A percentile compares a stretch with the other conserved stretches of the same genome.
Evolutionary conservation across 1,284 basidiomycete species (phyloP).

Genomic region (Tranzscheliella williamsii): DNA sequence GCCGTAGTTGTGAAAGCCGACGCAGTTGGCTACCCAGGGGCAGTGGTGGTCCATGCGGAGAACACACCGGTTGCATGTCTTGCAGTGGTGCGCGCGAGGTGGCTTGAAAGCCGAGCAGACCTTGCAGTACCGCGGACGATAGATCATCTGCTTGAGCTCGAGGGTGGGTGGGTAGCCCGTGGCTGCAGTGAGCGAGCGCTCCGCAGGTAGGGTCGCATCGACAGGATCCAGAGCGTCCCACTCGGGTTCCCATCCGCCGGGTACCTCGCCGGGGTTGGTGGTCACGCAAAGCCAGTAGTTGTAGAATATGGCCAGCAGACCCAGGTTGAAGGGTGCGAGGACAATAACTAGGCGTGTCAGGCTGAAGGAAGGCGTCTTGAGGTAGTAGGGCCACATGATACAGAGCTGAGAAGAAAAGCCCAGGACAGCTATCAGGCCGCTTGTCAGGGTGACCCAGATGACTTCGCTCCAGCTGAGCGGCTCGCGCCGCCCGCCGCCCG

Average conservation of each 20-base stretch:
- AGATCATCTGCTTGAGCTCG: constrained; percentile 29
- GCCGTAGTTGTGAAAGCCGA: constrained; percentile 61
- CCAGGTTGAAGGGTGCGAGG: constrained; percentile 84
- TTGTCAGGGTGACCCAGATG: constrained; percentile 21
- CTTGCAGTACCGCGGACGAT: constrained; percentile 48
- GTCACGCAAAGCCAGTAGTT: constrained; percentile 52
- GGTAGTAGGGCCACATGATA: constrained; percentile 53
- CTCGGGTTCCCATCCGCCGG: constrained; percentile 44
- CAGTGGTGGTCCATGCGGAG: constrained; percentile 65
- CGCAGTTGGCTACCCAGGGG: constrained; percentile 65
- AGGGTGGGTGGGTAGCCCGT: constrained; percentile 2
- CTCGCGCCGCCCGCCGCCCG: constrained; percentile 6
- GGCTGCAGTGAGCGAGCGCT: neutral
- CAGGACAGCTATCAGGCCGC: constrained; percentile 44
- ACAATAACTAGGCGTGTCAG: constrained; percentile 71
- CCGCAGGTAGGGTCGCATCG: neutral
- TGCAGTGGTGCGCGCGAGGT: constrained; percentile 60
- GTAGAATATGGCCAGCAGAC: constrained; percentile 38
- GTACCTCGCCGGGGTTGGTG: constrained; percentile 51
- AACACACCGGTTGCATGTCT: constrained; percentile 53
- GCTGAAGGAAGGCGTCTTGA: constrained; percentile 33
- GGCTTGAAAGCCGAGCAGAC: constrained; percentile 51
- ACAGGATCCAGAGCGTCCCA: constrained; percentile 34
- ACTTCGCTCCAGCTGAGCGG: constrained; percentile 33
- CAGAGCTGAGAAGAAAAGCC: constrained; percentile 46